Evolutionary conservation across 495 filamentous ascomycete genomes (phyloP).

Genomic region (Mycothermus thermophilus): DNA sequence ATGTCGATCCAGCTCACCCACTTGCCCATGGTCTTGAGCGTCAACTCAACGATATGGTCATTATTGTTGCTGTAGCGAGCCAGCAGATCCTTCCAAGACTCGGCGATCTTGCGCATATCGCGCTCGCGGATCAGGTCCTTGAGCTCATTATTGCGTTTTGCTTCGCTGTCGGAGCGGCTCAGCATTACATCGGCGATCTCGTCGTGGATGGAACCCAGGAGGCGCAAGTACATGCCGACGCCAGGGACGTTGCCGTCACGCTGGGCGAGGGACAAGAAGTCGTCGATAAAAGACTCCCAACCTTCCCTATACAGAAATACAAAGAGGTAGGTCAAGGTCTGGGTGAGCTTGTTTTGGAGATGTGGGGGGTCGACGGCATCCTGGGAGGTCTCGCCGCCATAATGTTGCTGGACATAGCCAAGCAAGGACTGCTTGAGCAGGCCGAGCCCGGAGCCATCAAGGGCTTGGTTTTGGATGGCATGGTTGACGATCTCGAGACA

Average conservation of each 20-base stretch:
- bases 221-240: conserved; percentile 75
- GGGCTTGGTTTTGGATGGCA: conserved; percentile 58
- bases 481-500: conserved; percentile 86
- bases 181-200: conserved; percentile 90
- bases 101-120: conserved; percentile 73
- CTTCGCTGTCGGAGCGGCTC: conserved; percentile 57
- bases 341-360: conserved; percentile 94
- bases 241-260: conserved; percentile 54
- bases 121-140: conserved; percentile 78
- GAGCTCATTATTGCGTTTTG: conserved; percentile 63
- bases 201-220: conserved; percentile 80
- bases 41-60: conserved; percentile 66
- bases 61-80: conserved; percentile 62
- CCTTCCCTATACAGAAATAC: conserved; percentile 64
- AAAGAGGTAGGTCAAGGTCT: conserved; percentile 88
- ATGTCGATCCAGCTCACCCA: conserved; percentile 99
- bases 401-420: conserved; percentile 59
- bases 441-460: conserved; percentile 51
- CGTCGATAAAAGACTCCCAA: conserved; percentile 81
- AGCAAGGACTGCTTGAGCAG: conserved; percentile 65
- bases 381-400: conserved; percentile 43
- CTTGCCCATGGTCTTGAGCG: conserved; percentile 71
- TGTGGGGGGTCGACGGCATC: conserved; percentile 47
- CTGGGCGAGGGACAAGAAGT: conserved; percentile 51
- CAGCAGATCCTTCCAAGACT: conserved; percentile 84